Percentiles rank a stretch among this genome's conserved stretches.
Conservation (phyloP, 805 yeast species). For the Metschnikowia arizonensis region DNA sequence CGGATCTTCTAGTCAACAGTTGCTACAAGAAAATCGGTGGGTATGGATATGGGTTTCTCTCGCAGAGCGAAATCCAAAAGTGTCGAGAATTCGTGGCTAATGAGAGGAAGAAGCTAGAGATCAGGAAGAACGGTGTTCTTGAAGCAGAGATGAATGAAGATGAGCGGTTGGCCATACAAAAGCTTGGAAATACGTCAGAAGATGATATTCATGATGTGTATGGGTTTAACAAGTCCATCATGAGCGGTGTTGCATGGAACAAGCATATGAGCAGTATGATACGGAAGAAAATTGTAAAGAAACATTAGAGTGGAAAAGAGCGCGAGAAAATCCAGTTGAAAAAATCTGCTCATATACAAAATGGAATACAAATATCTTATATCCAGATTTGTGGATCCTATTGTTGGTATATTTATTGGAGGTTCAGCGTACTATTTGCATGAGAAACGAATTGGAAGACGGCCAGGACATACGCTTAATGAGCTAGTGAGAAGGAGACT, state of each 20-base stretch:
- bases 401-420: conserved; percentile 62
- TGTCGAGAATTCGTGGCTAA: conserved; percentile 75
- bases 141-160: conserved; percentile 37
- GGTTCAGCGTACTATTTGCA: conserved; percentile 58
- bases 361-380: conserved; percentile 47
- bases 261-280: conserved; percentile 53
- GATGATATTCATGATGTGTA: conserved; percentile 41
- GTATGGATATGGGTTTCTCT: conserved; percentile 59
- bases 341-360: not conserved
- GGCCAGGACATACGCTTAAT: conserved; percentile 55
- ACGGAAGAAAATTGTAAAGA: conserved; percentile 15
- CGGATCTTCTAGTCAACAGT: conserved; percentile 62
- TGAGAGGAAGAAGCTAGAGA: conserved; percentile 44
- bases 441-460: conserved; percentile 55
- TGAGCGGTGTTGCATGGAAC: conserved; percentile 63
- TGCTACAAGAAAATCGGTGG: conserved; percentile 73
- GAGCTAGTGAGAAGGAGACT: conserved; percentile 34
- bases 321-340: not conserved
- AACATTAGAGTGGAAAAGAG: too few relatives aligned
- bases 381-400: conserved; percentile 57
- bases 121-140: conserved; percentile 25
- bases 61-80: conserved; percentile 76
- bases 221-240: conserved; percentile 40
- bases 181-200: conserved; percentile 20
- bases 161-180: conserved; percentile 32